phyloP scores from a whole-genome alignment of 2,329 filamentous ascomycete species.

The Onygenales sp. region DNA sequence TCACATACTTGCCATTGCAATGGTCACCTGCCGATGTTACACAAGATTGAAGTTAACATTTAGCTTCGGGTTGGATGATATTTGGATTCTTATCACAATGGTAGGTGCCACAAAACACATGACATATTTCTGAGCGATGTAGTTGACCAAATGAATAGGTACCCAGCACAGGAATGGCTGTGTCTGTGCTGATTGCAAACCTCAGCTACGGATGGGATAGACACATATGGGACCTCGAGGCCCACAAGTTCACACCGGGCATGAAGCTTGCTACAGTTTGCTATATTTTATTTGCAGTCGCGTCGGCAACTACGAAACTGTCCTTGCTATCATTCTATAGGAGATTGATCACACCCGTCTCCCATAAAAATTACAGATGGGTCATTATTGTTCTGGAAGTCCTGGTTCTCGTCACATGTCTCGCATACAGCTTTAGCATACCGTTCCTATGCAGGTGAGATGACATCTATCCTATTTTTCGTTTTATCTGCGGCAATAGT shows the following conservation, averaged over 20 bases:
- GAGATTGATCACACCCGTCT: neutral
- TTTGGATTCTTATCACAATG: neutral
- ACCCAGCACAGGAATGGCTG: slow-evolving; percentile 2
- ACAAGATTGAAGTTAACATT: slow-evolving; percentile 1
- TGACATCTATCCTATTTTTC: neutral
- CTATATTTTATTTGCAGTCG: neutral
- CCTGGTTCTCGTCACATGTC: neutral
- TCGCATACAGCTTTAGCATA: neutral
- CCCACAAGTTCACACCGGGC: slow-evolving; percentile 2
- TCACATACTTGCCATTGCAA: neutral
- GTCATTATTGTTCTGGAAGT: neutral
- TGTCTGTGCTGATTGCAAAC: slow-evolving; percentile 1
- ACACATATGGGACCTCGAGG: slow-evolving; percentile 3
- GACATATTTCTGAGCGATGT: neutral
- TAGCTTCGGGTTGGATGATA: slow-evolving; percentile 3
- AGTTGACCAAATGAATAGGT: neutral
- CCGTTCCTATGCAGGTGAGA: slow-evolving; percentile 1
- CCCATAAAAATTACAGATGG: neutral
- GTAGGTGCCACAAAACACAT: neutral
- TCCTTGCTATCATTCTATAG: slow-evolving; percentile 1
- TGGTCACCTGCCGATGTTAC: neutral
- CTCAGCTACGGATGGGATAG: slow-evolving; percentile 1
- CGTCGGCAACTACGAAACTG: neutral
- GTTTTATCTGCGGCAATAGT: neutral
- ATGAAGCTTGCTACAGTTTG: slow-evolving; percentile 1